Conservation (phyloP, 805 yeast species). For the Metschnikowia borealis region DNA sequence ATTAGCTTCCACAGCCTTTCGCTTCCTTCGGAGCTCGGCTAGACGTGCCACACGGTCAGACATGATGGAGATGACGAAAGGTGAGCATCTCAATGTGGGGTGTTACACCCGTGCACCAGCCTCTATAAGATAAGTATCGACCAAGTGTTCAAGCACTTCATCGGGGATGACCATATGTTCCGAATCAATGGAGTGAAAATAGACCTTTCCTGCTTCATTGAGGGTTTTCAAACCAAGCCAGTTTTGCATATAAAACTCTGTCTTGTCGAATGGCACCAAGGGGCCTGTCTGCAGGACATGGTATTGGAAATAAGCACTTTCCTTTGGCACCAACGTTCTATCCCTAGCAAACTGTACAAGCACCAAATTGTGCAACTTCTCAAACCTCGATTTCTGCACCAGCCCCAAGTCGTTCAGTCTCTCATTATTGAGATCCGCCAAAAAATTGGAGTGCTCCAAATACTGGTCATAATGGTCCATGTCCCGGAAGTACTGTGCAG, state of each 20-base stretch:
- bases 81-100: neutral
- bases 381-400: slow-evolving; percentile 43
- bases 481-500: slow-evolving; percentile 78
- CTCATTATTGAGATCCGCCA: slow-evolving; percentile 70
- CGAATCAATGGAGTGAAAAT: slow-evolving; percentile 49
- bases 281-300: slow-evolving; percentile 39
- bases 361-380: slow-evolving; percentile 48
- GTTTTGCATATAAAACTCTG: slow-evolving; percentile 51
- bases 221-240: slow-evolving; percentile 56
- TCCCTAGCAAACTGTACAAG: slow-evolving; percentile 59
- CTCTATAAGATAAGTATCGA: neutral
- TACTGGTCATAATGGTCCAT: slow-evolving; percentile 51
- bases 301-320: slow-evolving; percentile 66
- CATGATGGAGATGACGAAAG: slow-evolving; percentile 2
- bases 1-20: neutral
- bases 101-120: slow-evolving; percentile 9
- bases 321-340: slow-evolving; percentile 67
- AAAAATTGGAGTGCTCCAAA: slow-evolving; percentile 50
- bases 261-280: slow-evolving; percentile 42
- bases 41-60: slow-evolving; percentile 17
- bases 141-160: slow-evolving; percentile 31
- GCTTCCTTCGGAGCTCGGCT: slow-evolving; percentile 15
- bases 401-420: slow-evolving; percentile 23
- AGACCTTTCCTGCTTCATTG: slow-evolving; percentile 41
- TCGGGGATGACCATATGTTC: slow-evolving; percentile 65